These are phyloP conservation scores for Camelina sativa DNA, from an alignment of 345 rosid species.

Conservation along the genomic window DNA sequence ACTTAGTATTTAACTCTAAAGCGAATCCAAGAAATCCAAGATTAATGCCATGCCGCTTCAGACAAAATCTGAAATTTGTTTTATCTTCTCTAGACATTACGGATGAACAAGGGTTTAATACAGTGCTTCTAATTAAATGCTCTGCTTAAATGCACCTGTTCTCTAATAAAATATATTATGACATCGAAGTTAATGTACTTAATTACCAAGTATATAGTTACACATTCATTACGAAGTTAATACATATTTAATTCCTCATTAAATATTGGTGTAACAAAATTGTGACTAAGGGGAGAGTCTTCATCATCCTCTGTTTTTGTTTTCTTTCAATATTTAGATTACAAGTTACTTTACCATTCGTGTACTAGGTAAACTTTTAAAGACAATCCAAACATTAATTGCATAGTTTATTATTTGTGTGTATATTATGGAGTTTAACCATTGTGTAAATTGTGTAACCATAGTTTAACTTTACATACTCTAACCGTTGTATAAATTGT, in stretches of 20 bases:
- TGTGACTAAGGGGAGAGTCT: not conserved
- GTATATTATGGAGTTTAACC: too few relatives aligned
- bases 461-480: too few relatives aligned
- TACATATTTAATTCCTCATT: conserved; percentile 24
- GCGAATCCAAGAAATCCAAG: conserved; percentile 40
- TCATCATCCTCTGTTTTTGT: not conserved
- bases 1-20: not conserved
- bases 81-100: conserved; percentile 41
- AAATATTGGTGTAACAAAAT: not conserved
- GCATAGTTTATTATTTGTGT: too few relatives aligned
- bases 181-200: conserved; percentile 2
- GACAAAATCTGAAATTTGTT: conserved; percentile 33
- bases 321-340: not conserved
- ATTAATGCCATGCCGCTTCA: conserved; percentile 7
- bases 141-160: conserved; percentile 37
- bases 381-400: too few relatives aligned
- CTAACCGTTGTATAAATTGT: too few relatives aligned
- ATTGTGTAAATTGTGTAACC: too few relatives aligned
- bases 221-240: conserved; percentile 31
- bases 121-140: conserved; percentile 38
- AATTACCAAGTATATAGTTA: not conserved
- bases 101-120: conserved; percentile 37
- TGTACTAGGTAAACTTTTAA: too few relatives aligned
- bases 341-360: too few relatives aligned
- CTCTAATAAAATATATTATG: conserved; percentile 2